Base-by-base conservation (phyloP, 129 eudicot species). In the Flaveria bidentis region DNA sequence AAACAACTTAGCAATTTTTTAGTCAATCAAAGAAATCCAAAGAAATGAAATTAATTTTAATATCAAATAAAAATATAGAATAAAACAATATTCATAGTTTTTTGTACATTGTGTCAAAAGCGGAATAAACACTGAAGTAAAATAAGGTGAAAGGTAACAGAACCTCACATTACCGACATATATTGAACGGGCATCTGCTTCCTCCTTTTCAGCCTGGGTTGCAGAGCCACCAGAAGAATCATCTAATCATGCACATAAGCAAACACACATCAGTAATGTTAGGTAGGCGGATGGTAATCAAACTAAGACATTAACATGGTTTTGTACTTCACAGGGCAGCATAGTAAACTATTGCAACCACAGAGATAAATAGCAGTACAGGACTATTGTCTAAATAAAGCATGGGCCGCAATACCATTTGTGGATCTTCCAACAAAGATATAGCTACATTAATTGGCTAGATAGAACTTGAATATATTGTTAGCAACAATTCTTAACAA, bases 91-190 rank as follows among this genome's bases (percentile, higher is more conserved):
- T 36, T 18, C 20, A 2, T 9, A 11, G 18, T 62, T 51, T 10
- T 55, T 67, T 76, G 28, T 56, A 20, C 56, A 52, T 55, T 22
- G 36, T 56, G 46, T 18, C 51, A 60, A 30, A 28, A 17, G 33
- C 63, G 1, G 45, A 7, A 84, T 58, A 42, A 51, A 68, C 58
- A 56, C 10, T 30, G 12, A 61, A 71, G 15, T 28, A 63, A 63
- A 28, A 63, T 64, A 78, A 67, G 20, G 57, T 64, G 80, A 82
- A 63, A 53, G 69, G 85, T 74, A 4, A 69, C 16, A 82, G 75
- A 77, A 75, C 81, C 97, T 91, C 84, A 91, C 97, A 87, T 89
- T 91, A 72, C 97, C 97, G 76, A 91, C 97, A 80, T 91, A 91
- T 55, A 91, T 89, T 12, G 97, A 91, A 70, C 96, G 91, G 47